Percentiles rank a stretch among this genome's conserved stretches.
Conservation (phyloP, 352 stramenopile genomes). For the Phytopythium kandeliae region DNA sequence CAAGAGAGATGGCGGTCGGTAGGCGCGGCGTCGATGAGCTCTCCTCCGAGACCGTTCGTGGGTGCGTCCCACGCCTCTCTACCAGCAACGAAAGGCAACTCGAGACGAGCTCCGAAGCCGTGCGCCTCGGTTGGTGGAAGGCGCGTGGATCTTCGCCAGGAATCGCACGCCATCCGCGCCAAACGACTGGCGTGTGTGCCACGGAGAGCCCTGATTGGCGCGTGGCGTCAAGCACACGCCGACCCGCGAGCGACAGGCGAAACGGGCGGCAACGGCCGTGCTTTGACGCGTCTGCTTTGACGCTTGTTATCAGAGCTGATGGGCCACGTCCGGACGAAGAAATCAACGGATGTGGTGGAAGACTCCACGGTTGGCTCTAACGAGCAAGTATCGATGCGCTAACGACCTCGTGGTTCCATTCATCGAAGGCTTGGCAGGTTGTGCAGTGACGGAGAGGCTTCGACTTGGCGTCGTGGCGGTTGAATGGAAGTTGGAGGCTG, state of each 20-base stretch:
- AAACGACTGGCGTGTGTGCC: not conserved
- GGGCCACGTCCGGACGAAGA: not conserved
- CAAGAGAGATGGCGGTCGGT: slow-evolving; percentile 5
- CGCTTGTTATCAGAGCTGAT: slow-evolving; percentile 2
- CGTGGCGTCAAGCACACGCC: not conserved
- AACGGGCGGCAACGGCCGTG: not conserved
- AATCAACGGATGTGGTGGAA: not conserved
- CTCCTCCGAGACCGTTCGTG: no score
- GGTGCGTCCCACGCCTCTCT: slow-evolving; percentile 1
- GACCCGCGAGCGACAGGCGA: not conserved
- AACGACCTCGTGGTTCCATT: no score
- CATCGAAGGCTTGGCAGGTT: no score
- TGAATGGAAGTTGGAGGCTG: no score
- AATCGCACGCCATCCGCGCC: not conserved
- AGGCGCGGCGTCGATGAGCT: no score
- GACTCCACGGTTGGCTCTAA: no score
- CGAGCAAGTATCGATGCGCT: no score
- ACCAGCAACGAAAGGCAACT: not conserved
- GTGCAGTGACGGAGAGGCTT: no score
- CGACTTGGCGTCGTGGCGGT: no score
- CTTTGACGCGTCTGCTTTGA: not conserved
- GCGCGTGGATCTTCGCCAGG: slow-evolving; percentile 2
- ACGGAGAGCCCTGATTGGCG: slow-evolving; percentile 1
- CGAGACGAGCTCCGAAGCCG: not conserved
- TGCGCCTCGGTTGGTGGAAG: slow-evolving; percentile 1